Evolutionary conservation across 2,329 filamentous ascomycete genomes (phyloP), one percentile per base, ranked within the genome.

Genomic region (Trichoderma sp.): DNA sequence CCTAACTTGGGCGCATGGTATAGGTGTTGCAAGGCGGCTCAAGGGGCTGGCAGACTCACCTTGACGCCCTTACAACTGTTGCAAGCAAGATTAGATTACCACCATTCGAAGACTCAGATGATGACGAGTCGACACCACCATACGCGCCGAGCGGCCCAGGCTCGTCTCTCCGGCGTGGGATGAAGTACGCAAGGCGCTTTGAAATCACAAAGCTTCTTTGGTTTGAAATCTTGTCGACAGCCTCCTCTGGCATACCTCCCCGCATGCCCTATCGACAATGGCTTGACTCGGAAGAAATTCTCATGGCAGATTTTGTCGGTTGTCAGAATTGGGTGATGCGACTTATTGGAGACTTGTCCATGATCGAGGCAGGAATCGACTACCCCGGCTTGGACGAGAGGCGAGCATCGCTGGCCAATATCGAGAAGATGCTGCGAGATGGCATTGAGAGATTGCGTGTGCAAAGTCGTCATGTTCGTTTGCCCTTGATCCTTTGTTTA

Each of bases 281-380:
- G 66, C 57, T 69, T 5, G 39, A 39, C 20, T 69, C 66, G 30
- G 57, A 69, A 13, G 66, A 69, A 20, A 69, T 69, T 36, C 66
- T 69, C 6, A 69, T 69, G 66, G 66, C 66, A 15, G 66, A 69
- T 6, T 69, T 62, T 53, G 57, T 69, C 3, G 66, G 66, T 17
- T 69, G 66, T 17, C 28, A 69, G 57, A 69, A 69, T 15, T 69
- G 66, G 66, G 66, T 69, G 28, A 69, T 69, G 66, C 66, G 57
- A 12, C 39, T 53, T 34, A 69, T 69, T 62, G 66, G 66, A 17
- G 66, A 69, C 28, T 28, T 69, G 28, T 69, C 66, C 7, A 62
- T 69, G 39, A 69, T 69, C 3, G 55, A 62, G 23, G 28, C 43
- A 4, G 55, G 36, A 28, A 57, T 39, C 23, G 39, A 61, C 26